Evolutionary conservation across 1,284 basidiomycete genomes (phyloP), one percentile per base, ranked within the genome.

Genomic region (Ganoderma resinaceum): DNA sequence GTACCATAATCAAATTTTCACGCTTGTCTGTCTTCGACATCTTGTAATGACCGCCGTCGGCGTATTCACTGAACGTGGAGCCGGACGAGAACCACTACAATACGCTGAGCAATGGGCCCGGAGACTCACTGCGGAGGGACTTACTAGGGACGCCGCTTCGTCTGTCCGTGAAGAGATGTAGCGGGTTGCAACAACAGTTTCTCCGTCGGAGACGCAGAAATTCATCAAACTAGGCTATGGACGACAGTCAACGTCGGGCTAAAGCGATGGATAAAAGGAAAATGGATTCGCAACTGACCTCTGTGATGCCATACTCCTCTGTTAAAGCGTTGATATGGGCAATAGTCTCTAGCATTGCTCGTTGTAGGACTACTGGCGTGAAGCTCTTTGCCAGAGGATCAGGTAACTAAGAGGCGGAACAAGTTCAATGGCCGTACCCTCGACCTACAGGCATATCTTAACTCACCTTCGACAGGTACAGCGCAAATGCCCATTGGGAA

Each of bases 1-100:
- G 62, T 70, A 89, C 89, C 90, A 98, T 92, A 76, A 97, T 95
- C 76, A 98, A 96, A 74, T 95, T 95, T 78, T 97, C 96, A 69
- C 97, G 86, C 82, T 98, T 98, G 82, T 99, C 97, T 46, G 91
- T 90, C 80, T 99, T 99, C 26, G 93, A 93, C 96, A 98, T 98
- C 76, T 92, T 91, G 80, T 97, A 97, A 79, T 97, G 91, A 23
- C 95, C 94, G 8, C 94, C 93, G 75, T 91, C 89, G 35, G 91
- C 89, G 76, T 95, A 96, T 81, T 98, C 96, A 73, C 94, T 95
- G 77, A 99, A 99, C 16, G 91, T 91, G 2, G 95, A 97, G 1
- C 97, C 96, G 1, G 95, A 97, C 2, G 95, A 97, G 80, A 96
- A 98, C 91, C 96, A 98, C 93, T 94, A 68, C 12, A 55, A 42